phyloP scores from a whole-genome alignment of 768 basidiomycete species.

The Tricholoma flavovirens region DNA sequence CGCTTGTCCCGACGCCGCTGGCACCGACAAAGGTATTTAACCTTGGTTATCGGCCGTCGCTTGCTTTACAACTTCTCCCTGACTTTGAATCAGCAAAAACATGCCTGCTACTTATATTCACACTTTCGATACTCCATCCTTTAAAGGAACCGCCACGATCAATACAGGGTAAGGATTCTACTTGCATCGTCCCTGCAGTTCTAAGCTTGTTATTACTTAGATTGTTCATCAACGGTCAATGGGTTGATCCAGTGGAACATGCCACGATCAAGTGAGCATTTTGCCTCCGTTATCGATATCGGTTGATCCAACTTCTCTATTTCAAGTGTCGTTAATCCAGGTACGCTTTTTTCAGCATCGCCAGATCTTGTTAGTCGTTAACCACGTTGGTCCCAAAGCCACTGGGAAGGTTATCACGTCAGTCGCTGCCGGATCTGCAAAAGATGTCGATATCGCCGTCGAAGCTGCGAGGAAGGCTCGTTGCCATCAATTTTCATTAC shows the following conservation, averaged over 20 bases:
- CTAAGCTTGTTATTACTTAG: neutral
- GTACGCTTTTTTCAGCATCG: neutral
- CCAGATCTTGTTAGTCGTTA: neutral
- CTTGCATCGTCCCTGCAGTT: slow-evolving; percentile 7
- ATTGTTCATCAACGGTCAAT: neutral
- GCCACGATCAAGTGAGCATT: slow-evolving; percentile 18
- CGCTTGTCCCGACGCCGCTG: too few relatives aligned
- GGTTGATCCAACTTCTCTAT: too few relatives aligned
- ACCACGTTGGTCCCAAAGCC: neutral
- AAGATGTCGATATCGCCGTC: neutral
- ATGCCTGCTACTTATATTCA: neutral
- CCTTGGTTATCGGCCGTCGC: too few relatives aligned
- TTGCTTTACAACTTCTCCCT: too few relatives aligned
- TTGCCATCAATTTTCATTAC: neutral
- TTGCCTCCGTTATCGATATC: slow-evolving; percentile 26
- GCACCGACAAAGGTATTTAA: too few relatives aligned
- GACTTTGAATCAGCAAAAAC: too few relatives aligned
- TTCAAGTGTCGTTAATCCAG: neutral
- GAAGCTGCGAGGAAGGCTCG: neutral
- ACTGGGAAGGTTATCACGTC: neutral
- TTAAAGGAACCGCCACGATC: neutral
- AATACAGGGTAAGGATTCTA: neutral
- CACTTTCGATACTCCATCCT: neutral
- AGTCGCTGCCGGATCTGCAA: neutral
- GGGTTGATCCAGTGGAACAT: neutral